Evolutionary conservation across 2,329 filamentous ascomycete species (phyloP).

Genomic region (Fusarium sp.): DNA sequence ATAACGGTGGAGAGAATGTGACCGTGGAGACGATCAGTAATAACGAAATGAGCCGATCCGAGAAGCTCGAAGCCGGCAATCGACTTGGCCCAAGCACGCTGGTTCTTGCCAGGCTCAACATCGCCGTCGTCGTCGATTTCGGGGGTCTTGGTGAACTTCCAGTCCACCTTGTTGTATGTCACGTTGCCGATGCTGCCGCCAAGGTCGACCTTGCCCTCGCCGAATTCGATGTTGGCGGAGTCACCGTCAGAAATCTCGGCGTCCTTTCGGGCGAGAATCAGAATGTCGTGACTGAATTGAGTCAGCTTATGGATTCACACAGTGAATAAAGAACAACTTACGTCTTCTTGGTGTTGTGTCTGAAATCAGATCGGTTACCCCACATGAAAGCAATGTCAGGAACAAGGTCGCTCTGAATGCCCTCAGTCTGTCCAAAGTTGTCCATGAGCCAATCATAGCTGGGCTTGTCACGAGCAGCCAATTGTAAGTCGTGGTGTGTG

Average conservation of each 20-base stretch:
- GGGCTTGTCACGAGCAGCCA: slow-evolving; percentile 45
- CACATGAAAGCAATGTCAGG: slow-evolving; percentile 49
- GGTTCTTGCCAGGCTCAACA: slow-evolving; percentile 44
- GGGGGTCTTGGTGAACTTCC: slow-evolving; percentile 47
- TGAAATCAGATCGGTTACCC: slow-evolving; percentile 46
- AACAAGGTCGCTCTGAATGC: slow-evolving; percentile 44
- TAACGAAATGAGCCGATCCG: slow-evolving; percentile 45
- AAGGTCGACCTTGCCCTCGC: slow-evolving; percentile 41
- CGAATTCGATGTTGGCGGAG: slow-evolving; percentile 40
- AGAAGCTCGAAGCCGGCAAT: slow-evolving; percentile 45
- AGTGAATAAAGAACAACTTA: slow-evolving; percentile 21
- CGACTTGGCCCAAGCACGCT: slow-evolving; percentile 47
- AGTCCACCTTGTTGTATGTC: slow-evolving; percentile 47
- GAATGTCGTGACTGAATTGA: slow-evolving; percentile 39
- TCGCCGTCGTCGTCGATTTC: slow-evolving; percentile 36
- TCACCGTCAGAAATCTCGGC: slow-evolving; percentile 42
- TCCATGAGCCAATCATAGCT: slow-evolving; percentile 47
- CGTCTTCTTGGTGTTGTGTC: slow-evolving; percentile 46
- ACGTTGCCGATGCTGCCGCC: slow-evolving; percentile 43
- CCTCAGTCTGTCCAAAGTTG: slow-evolving; percentile 34
- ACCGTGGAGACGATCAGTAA: slow-evolving; percentile 46
- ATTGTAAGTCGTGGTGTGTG: slow-evolving; percentile 43
- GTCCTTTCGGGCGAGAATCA: slow-evolving; percentile 47
- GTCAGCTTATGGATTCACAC: slow-evolving; percentile 20
- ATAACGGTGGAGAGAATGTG: slow-evolving; percentile 47